Percentiles rank a stretch among this genome's conserved stretches.
phyloP scores from a whole-genome alignment of 768 basidiomycete species.

The Mrakia frigida region DNA sequence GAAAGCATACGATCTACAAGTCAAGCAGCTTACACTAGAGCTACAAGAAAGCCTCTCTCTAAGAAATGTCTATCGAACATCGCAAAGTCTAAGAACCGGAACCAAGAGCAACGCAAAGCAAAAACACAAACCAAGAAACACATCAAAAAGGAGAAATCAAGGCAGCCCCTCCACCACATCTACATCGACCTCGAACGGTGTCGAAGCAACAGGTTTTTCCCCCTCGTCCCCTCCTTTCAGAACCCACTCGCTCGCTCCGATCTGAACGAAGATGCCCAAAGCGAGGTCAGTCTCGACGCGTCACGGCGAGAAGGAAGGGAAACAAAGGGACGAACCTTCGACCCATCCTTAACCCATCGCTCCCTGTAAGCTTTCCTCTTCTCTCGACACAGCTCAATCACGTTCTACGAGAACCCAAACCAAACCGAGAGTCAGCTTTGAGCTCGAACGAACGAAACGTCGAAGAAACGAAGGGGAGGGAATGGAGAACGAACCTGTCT shows the following conservation, averaged over 20 bases:
- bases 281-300: neutral
- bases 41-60: too few relatives aligned
- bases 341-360: constrained; percentile 18
- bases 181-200: neutral
- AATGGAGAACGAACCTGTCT: neutral
- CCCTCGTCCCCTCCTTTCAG: constrained; percentile 10
- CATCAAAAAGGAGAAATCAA: too few relatives aligned
- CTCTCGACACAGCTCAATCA: neutral
- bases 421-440: neutral
- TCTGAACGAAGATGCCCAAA: neutral
- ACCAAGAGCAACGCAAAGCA: too few relatives aligned
- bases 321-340: constrained; percentile 1
- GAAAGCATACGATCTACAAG: too few relatives aligned
- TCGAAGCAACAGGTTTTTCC: neutral
- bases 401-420: neutral
- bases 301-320: neutral
- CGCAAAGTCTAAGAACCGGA: too few relatives aligned
- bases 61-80: too few relatives aligned
- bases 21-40: too few relatives aligned
- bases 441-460: neutral
- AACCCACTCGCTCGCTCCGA: constrained; percentile 8
- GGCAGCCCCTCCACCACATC: too few relatives aligned
- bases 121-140: too few relatives aligned
- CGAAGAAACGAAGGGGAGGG: too few relatives aligned
- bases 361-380: constrained; percentile 13